Evolutionary conservation across 2,329 filamentous ascomycete genomes (phyloP).

Genomic region (Monilinia fructicola): DNA sequence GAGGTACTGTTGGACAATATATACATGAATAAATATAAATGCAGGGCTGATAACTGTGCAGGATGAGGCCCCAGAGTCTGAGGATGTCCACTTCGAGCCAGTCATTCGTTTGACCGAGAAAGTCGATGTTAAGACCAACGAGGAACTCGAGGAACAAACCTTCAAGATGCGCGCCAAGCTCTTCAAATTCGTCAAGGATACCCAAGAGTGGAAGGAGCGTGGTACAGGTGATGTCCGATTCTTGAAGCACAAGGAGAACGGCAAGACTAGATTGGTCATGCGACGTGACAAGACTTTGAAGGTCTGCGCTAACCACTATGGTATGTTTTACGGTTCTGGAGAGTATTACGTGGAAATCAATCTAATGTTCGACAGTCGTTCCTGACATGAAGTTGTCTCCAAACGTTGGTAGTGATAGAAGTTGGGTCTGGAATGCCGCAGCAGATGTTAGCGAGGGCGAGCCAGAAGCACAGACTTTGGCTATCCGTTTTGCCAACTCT

Average conservation of each 20-base stretch:
- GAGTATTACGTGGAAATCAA: not conserved
- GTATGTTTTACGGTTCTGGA: conserved; percentile 55
- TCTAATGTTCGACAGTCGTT: conserved; percentile 61
- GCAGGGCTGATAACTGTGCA: conserved; percentile 37
- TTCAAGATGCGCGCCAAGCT: conserved; percentile 99
- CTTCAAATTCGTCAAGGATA: conserved; percentile 93
- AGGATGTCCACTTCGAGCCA: conserved; percentile 95
- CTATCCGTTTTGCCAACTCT: conserved; percentile 95
- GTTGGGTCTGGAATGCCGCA: conserved; percentile 98
- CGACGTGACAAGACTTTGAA: conserved; percentile 99
- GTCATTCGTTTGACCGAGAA: conserved; percentile 95
- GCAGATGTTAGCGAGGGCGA: conserved; percentile 98
- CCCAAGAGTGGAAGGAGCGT: conserved; percentile 97
- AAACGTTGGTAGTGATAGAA: conserved; percentile 96
- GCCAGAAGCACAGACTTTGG: conserved; percentile 91
- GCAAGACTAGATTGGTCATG: conserved; percentile 97
- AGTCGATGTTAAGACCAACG: conserved; percentile 96
- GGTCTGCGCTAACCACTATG: conserved; percentile 99
- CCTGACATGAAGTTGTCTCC: conserved; percentile 98
- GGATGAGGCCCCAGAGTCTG: conserved; percentile 80
- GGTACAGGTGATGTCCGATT: conserved; percentile 94
- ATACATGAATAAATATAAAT: conserved; percentile 15
- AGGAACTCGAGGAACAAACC: conserved; percentile 93
- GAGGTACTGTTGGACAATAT: conserved; percentile 34
- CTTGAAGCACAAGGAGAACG: conserved; percentile 98